Base-by-base conservation (phyloP, 2,329 filamentous ascomycete genomes). In the Stylonectria norvegica region DNA sequence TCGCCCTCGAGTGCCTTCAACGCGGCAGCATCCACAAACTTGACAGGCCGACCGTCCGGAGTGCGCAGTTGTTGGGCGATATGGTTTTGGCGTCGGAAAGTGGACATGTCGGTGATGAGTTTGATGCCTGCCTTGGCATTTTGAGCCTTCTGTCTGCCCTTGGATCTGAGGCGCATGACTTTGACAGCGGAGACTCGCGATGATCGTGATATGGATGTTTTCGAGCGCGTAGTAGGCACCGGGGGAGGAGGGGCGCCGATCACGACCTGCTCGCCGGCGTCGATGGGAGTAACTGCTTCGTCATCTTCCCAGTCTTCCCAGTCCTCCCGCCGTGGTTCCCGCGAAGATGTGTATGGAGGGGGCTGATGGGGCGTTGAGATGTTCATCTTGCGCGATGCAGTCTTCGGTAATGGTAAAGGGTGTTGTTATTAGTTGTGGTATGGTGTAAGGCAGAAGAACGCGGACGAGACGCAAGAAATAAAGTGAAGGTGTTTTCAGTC, bases 101-200 rank as follows among this genome's bases (percentile, higher is more conserved):
- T 68, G 45, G 78, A 68, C 69, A 87, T 83, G 56, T 83, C 82
- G 2, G 85, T 89, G 48, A 87, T 79, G 15, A 89, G 61, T 48
- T 71, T 82, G 56, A 86, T 85, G 10, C 81, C 81, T 7, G 76
- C 77, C 62, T 75, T 72, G 40, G 73, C 70, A 59, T 82, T 78
- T 56, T 81, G 71, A 16, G 72, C 71, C 53, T 77, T 78, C 54
- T 85, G 80, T 37, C 80, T 71, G 20, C 75, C 72, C 39, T 74
- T 74, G 4, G 81, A 85, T 56, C 74, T 82, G 16, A 75, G 58
- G 7, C 75, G 67, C 31, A 60, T 63, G 20, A 73, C 55, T 39
- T 63, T 72, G 19, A 66, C 62, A 3, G 61, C 55, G 1, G 72
- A 70, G 18, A 62, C 50, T 36, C 68, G 58, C 4, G 63, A 62